Evolutionary conservation across 2,329 filamentous ascomycete species (phyloP).

Genomic region (Trichoderma oligosporum): DNA sequence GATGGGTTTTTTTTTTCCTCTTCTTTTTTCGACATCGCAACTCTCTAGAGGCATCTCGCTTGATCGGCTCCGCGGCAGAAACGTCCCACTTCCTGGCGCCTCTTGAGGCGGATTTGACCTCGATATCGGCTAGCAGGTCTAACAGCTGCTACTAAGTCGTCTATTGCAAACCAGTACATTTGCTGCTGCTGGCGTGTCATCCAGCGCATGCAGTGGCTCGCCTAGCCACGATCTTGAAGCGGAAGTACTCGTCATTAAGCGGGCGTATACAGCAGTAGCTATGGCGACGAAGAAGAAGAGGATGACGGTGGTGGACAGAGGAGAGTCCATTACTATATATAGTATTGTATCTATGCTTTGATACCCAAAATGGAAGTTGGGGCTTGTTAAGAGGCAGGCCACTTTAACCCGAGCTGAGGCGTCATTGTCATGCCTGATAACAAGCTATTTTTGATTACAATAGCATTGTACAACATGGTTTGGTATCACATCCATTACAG

Average conservation of each 20-base stretch:
- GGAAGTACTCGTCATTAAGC: constrained; percentile 46
- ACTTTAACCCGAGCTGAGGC: too few species aligned
- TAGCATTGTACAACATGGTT: background rate
- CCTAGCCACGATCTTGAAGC: constrained; percentile 46
- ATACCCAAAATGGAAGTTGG: too few species aligned
- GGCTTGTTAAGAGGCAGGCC: too few species aligned
- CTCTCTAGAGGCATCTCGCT: constrained; percentile 33
- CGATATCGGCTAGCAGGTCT: constrained; percentile 43
- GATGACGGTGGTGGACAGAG: constrained; percentile 45
- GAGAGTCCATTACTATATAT: too few species aligned
- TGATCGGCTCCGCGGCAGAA: constrained; percentile 39
- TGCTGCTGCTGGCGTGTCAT: constrained; percentile 31
- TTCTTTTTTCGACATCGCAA: constrained; percentile 37
- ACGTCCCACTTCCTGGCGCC: constrained; percentile 32
- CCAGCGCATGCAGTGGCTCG: constrained; percentile 37
- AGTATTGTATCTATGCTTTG: too few species aligned
- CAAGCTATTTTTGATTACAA: background rate
- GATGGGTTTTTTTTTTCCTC: background rate
- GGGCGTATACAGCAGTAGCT: constrained; percentile 41
- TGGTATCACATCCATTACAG: too few species aligned
- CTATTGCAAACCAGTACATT: constrained; percentile 48
- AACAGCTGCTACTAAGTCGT: constrained; percentile 43
- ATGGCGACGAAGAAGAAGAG: constrained; percentile 48
- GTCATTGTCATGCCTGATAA: background rate
- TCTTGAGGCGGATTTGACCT: constrained; percentile 29